phyloP scores from a whole-genome alignment of 1,284 basidiomycete species.

The Apiotrichum domesticum region DNA sequence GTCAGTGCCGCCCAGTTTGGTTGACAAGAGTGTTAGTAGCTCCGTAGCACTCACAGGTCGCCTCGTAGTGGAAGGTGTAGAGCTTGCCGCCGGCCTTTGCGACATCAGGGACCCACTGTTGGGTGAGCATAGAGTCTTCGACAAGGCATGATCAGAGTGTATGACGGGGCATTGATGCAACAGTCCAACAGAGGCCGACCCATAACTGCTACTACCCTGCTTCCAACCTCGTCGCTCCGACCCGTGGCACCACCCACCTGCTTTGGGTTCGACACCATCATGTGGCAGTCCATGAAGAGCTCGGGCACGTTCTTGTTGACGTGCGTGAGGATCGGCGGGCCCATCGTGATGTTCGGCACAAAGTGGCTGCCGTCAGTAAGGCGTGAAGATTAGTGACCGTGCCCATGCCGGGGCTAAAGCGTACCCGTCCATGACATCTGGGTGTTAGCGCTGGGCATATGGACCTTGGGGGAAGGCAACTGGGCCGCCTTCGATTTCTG shows the following conservation, averaged over 20 bases:
- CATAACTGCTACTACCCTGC: no score
- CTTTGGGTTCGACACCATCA: conserved; percentile 97
- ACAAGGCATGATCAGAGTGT: no score
- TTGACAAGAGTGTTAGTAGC: no score
- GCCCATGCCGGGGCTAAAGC: no score
- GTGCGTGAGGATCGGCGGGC: conserved; percentile 79
- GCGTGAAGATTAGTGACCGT: no score
- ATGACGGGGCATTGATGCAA: no score
- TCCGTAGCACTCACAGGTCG: conserved; percentile 60
- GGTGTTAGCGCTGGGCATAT: background rate
- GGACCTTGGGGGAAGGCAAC: background rate
- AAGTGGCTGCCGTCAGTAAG: conserved; percentile 61
- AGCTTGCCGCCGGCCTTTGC: conserved; percentile 89
- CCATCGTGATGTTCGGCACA: conserved; percentile 97
- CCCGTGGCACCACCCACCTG: conserved; percentile 53
- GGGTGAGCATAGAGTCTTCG: no score
- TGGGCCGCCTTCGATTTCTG: no score
- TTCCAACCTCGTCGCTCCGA: no score
- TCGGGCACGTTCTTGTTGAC: conserved; percentile 85
- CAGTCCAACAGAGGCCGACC: no score
- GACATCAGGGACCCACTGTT: conserved; percentile 91
- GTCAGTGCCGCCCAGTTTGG: background rate
- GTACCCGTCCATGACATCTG: conserved; percentile 95
- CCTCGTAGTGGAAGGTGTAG: conserved; percentile 97
- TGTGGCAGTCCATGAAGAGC: conserved; percentile 99